These are phyloP conservation scores for Coprinopsis sp. DNA, from an alignment of 768 basidiomycete genomes.

Conservation along the genomic window DNA sequence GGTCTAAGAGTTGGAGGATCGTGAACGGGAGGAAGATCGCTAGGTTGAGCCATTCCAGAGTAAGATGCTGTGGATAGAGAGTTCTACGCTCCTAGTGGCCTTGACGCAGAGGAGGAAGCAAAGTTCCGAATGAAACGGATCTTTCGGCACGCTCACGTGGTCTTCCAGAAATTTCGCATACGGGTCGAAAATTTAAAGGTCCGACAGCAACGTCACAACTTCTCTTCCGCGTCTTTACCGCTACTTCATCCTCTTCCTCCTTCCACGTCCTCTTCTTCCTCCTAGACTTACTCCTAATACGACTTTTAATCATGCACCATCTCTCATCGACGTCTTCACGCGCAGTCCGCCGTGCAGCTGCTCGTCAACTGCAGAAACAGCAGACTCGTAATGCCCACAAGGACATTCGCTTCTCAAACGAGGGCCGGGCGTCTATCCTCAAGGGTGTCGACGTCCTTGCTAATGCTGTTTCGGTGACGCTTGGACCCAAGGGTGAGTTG, in stretches of 20 bases:
- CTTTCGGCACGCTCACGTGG: too few species aligned
- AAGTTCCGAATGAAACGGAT: too few species aligned
- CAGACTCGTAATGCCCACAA: slow-evolving; percentile 78
- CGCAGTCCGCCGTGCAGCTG: slow-evolving; percentile 63
- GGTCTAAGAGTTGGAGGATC: too few species aligned
- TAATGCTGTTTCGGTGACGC: slow-evolving; percentile 93
- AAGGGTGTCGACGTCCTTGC: slow-evolving; percentile 96
- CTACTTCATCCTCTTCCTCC: not conserved
- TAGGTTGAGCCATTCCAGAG: too few species aligned
- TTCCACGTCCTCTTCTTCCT: not conserved
- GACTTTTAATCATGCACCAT: slow-evolving; percentile 58
- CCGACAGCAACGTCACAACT: not conserved
- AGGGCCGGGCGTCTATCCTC: slow-evolving; percentile 88
- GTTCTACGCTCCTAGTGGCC: too few species aligned
- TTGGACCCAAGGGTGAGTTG: slow-evolving; percentile 85
- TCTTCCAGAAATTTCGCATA: slow-evolving; percentile 10
- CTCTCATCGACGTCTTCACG: slow-evolving; percentile 62
- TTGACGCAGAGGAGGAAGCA: too few species aligned
- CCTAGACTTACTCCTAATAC: not conserved
- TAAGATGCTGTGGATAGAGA: too few species aligned
- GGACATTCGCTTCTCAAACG: slow-evolving; percentile 96
- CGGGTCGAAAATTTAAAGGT: slow-evolving; percentile 2
- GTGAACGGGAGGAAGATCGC: too few species aligned
- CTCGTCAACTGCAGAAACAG: slow-evolving; percentile 49
- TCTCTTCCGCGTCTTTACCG: not conserved